Conservation (phyloP, 129 eudicot genomes). For the Daucus carota region DH1_v3.0 NC_030388.2:6252501-6253000, state of each 20-base stretch:
- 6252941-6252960: conserved; percentile 87
- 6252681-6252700: conserved; percentile 77
- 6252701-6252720: conserved; percentile 87
- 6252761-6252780: conserved; percentile 94
- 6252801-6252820: conserved; percentile 17
- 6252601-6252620: conserved; percentile 98
- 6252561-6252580: conserved; percentile 58
- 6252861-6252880: neutral
- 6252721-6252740: conserved; percentile 98
- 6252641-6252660: conserved; percentile 74
- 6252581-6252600: conserved; percentile 82
- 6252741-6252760: conserved; percentile 98
- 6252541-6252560: conserved; percentile 58
- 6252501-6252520: conserved; percentile 55
- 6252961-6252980: conserved; percentile 96
- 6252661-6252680: conserved; percentile 99
- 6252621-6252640: conserved; percentile 61
- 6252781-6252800: conserved; percentile 99
- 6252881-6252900: conserved; percentile 6
- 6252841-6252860: neutral
- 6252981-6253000: conserved; percentile 86
- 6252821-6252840: neutral
- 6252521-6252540: conserved; percentile 79
- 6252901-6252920: conserved; percentile 93
- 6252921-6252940: conserved; percentile 92